Conservation (phyloP, 495 filamentous ascomycete species). For the Extremus antarcticus region DNA sequence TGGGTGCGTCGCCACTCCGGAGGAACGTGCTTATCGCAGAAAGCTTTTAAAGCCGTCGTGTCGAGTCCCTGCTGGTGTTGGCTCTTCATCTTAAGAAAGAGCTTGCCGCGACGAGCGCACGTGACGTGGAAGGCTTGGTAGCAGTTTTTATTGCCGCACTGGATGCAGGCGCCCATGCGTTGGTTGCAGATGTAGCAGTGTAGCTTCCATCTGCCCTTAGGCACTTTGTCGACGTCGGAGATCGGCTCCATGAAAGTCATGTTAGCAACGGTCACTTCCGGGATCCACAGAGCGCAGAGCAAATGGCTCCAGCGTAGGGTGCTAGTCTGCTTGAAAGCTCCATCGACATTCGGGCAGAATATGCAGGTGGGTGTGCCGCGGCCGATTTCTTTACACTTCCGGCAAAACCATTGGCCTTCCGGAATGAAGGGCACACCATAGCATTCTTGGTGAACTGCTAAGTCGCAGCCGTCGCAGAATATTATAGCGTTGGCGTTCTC, state of each 20-base stretch:
- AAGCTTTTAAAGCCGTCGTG: constrained; percentile 81
- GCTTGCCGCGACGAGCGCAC: constrained; percentile 75
- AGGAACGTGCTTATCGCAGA: constrained; percentile 93
- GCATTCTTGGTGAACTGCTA: constrained; percentile 97
- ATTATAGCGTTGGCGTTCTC: constrained; percentile 99
- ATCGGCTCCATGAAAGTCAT: constrained; percentile 96
- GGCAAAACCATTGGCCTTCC: constrained; percentile 95
- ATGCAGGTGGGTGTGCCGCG: constrained; percentile 89
- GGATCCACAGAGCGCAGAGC: constrained; percentile 96
- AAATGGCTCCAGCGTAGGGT: constrained; percentile 93
- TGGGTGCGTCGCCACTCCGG: constrained; percentile 81
- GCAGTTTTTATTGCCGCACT: constrained; percentile 95
- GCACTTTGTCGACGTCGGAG: constrained; percentile 94
- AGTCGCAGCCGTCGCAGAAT: constrained; percentile 95
- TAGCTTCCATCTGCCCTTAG: constrained; percentile 84
- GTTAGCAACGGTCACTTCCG: constrained; percentile 92
- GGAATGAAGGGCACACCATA: constrained; percentile 98
- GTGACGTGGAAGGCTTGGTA: constrained; percentile 98
- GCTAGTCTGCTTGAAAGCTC: constrained; percentile 96
- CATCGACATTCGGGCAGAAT: constrained; percentile 94
- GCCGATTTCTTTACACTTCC: constrained; percentile 92
- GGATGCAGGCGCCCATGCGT: constrained; percentile 94
- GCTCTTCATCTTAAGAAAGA: constrained; percentile 95
- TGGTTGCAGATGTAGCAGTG: constrained; percentile 94
- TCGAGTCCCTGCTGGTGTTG: constrained; percentile 72